phyloP scores from a whole-genome alignment of 192 early-diverging fungal genomes.

The Podila epigama region DNA sequence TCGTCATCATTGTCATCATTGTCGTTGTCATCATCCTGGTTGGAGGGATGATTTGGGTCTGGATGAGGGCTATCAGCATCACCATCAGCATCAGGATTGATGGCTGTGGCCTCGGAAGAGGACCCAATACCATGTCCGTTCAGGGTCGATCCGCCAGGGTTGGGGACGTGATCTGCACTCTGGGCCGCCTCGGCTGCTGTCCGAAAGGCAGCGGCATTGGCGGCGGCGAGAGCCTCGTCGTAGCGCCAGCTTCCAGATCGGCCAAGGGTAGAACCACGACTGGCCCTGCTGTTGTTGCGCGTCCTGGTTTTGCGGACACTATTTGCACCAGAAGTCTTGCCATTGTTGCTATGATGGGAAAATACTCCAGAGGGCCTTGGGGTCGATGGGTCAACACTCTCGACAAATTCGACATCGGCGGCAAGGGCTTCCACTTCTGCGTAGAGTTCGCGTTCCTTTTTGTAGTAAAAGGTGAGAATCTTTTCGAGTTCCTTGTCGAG shows the following conservation, averaged over 20 bases:
- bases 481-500: constrained; percentile 88
- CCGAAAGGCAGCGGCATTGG: constrained; percentile 16
- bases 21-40: constrained; percentile 19
- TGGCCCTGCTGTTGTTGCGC: constrained; percentile 28
- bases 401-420: constrained; percentile 60
- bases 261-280: constrained; percentile 21
- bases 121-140: background rate
- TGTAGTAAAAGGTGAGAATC: constrained; percentile 82
- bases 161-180: constrained; percentile 14
- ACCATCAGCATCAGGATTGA: background rate
- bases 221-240: constrained; percentile 26
- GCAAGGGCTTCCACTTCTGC: constrained; percentile 68
- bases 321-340: constrained; percentile 5
- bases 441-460: constrained; percentile 84
- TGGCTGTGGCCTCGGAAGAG: constrained; percentile 9
- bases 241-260: constrained; percentile 46
- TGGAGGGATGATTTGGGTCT: too few species aligned
- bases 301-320: constrained; percentile 46
- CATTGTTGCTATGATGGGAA: background rate
- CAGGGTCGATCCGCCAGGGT: constrained; percentile 5
- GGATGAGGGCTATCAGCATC: too few species aligned
- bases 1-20: constrained; percentile 28
- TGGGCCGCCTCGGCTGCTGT: background rate
- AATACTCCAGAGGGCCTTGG: background rate
- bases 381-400: constrained; percentile 37